phyloP scores from a whole-genome alignment of 257 asterid genomes.

The Przewalskia tangutica region DNA sequence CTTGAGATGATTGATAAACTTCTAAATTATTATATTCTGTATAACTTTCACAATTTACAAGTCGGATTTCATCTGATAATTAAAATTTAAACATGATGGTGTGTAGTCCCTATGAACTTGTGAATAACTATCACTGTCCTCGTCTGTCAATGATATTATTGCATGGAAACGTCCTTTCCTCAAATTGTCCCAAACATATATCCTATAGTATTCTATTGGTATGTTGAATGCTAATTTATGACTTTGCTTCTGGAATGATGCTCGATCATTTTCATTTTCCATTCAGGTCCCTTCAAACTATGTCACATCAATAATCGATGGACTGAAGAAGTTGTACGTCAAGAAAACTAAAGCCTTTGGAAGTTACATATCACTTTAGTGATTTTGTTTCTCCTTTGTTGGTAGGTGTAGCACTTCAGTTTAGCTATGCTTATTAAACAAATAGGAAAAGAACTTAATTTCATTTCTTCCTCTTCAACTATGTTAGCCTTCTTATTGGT shows the following conservation, averaged over 20 bases:
- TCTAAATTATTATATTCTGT: background rate
- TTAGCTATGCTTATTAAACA: background rate
- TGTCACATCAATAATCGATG: conserved; percentile 88
- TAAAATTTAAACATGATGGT: background rate
- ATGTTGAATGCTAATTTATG: too few species aligned
- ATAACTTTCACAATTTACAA: background rate
- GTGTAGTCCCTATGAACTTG: background rate
- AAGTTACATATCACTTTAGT: conserved; percentile 63
- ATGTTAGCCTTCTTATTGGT: background rate
- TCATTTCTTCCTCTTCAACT: background rate
- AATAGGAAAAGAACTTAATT: background rate
- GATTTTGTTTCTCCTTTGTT: conserved; percentile 86
- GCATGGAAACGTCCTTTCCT: too few species aligned
- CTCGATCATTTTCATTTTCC: background rate
- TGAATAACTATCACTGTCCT: background rate
- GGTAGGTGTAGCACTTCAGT: conserved; percentile 28
- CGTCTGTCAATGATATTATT: background rate
- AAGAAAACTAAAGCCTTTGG: conserved; percentile 89
- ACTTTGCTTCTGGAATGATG: background rate
- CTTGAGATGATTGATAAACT: background rate
- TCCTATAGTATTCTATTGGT: too few species aligned
- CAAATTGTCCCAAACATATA: background rate
- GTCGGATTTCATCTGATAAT: background rate
- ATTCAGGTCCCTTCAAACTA: conserved; percentile 59
- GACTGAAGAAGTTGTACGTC: conserved; percentile 75